phyloP scores from a whole-genome alignment of 2,329 filamentous ascomycete genomes.

The Elsinoe arachidis region DNA sequence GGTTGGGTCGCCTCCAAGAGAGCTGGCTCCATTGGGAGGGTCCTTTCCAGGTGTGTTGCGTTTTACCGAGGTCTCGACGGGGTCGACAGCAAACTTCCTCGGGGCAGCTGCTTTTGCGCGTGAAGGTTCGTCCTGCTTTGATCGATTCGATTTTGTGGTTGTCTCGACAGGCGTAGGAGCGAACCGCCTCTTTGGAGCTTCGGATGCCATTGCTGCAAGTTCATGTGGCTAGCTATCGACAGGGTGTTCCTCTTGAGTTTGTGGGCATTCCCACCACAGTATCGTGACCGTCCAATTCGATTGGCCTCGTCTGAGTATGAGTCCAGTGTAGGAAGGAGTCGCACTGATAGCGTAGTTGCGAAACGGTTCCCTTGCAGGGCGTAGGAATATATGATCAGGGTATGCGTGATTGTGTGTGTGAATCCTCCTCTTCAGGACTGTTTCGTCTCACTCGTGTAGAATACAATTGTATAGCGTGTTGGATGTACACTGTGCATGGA shows the following conservation, averaged over 20 bases:
- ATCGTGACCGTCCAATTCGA: background rate
- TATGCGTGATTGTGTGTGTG: background rate
- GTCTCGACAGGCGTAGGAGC: conserved; percentile 65
- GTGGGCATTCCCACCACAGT: conserved; percentile 2
- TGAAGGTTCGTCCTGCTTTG: conserved; percentile 23
- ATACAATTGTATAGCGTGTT: background rate
- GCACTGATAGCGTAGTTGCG: no score
- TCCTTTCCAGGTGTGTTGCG: conserved; percentile 17
- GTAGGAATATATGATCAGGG: no score
- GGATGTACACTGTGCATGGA: background rate
- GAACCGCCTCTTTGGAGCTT: conserved; percentile 41
- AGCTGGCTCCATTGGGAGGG: background rate
- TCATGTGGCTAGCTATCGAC: background rate
- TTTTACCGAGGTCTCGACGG: conserved; percentile 30
- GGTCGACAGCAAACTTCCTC: conserved; percentile 37
- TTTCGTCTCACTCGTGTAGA: background rate
- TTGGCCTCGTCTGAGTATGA: background rate
- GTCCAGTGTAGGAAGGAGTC: no score
- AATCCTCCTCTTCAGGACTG: background rate
- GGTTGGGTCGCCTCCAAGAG: background rate
- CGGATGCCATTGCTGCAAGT: conserved; percentile 15
- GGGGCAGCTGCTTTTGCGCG: conserved; percentile 22
- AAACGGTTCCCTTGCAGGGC: no score
- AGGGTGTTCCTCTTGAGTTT: background rate
- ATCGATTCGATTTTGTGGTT: conserved; percentile 51